Evolutionary conservation across 306 rosid species (phyloP).

Genomic region (Dalbergia cochinchinensis): DNA sequence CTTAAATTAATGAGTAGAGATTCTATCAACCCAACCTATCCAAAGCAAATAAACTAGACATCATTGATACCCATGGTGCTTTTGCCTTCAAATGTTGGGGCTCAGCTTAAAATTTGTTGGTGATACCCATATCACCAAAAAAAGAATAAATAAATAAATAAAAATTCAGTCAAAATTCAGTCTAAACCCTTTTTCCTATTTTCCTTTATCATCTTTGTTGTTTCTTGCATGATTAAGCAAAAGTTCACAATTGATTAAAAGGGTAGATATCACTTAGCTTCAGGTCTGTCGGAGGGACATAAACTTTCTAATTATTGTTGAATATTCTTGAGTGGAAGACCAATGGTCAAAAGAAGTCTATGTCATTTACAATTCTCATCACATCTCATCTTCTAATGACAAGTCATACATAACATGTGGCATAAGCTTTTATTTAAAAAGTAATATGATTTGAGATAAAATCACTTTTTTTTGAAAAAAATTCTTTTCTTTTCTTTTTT

Average conservation of each 20-base stretch:
- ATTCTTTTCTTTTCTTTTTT: not conserved
- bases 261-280: conserved; percentile 32
- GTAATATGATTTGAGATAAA: conserved; percentile 3
- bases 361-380: conserved; percentile 37
- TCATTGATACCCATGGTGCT: not conserved
- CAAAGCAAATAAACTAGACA: too few relatives aligned
- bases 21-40: too few relatives aligned
- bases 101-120: not conserved
- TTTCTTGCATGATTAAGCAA: conserved; percentile 35
- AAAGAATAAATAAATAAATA: conserved; percentile 1
- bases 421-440: not conserved
- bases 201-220: conserved; percentile 17
- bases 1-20: too few relatives aligned
- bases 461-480: conserved; percentile 13
- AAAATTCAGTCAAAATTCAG: conserved; percentile 19
- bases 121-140: not conserved
- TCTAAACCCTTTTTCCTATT: conserved; percentile 21
- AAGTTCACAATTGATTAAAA: conserved; percentile 39
- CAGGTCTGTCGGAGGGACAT: conserved; percentile 11
- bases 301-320: conserved; percentile 2
- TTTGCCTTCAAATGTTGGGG: not conserved
- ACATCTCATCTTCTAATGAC: conserved; percentile 9
- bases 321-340: conserved; percentile 45
- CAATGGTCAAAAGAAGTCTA: conserved; percentile 42
- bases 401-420: conserved; percentile 11